Evolutionary conservation across 164 flowering plant species (phyloP), one percentile per base, ranked within the genome.

Genomic region (Aristolochia fimbriata): DNA sequence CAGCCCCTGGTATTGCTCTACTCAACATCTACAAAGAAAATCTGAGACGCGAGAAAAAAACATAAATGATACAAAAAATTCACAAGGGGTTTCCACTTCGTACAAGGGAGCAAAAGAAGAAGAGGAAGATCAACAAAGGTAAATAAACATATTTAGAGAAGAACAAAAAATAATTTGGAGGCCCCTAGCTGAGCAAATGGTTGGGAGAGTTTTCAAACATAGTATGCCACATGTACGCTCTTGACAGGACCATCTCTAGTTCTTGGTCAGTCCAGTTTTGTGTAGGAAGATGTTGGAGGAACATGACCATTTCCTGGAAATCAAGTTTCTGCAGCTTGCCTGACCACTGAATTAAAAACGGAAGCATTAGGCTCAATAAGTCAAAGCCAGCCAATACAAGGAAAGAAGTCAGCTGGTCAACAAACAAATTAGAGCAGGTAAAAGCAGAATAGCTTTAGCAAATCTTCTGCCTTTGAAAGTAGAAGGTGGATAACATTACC

Each of bases 281-380:
- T 20, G 98, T 93, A 6, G 98, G 96, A 65, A 93, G 86, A 68
- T 90, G 96, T 64, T 93, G 98, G 57, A 93, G 89, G 71, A 89
- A 86, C 97, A 93, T 87, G 55, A 90, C 98, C 94, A 90, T 81
- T 60, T 93, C 98, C 63, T 93, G 97, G 76, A 93, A 93, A 53
- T 93, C 99, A 54, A 90, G 96, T 80, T 86, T 84, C 70, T 75
- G 88, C 61, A 93, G 84, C 71, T 82, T 74, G 51, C 87, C 97
- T 47, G 97, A 87, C 99, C 99, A 93, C 99, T 93, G 84, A 33
- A 71, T 52, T 16, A 15, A 56, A 27, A 21, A 56, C 14, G 25
- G 43, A n/a, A 33, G 27, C 49, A 58, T 58, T 21, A 13, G 15
- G 3, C 2, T 22, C 9, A 23, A 23, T 21, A 8, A 20, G 25